Conservation (phyloP, 2,329 filamentous ascomycete species). For the Xylariaceae sp. region DNA sequence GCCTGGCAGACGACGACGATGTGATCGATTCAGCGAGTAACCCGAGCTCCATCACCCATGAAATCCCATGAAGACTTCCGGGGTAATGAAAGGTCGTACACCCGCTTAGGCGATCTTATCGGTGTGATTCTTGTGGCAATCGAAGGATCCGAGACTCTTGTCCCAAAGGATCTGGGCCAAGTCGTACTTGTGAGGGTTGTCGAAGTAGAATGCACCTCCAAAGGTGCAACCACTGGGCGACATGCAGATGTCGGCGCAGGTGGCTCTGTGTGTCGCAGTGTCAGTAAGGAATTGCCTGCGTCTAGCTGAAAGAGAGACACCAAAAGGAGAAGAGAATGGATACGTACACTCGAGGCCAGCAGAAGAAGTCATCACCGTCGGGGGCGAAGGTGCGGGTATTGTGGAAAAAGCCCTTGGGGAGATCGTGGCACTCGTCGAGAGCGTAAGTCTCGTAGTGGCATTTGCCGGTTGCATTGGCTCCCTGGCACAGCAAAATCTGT, state of each 20-base stretch:
- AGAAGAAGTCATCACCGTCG: slow-evolving; percentile 45
- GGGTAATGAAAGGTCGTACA: not conserved
- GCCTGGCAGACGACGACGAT: not conserved
- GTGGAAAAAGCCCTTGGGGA: slow-evolving; percentile 36
- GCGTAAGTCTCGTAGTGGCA: slow-evolving; percentile 42
- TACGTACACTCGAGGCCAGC: slow-evolving; percentile 39
- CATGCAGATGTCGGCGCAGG: slow-evolving; percentile 42
- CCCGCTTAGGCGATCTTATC: not conserved
- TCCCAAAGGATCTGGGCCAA: slow-evolving; percentile 43
- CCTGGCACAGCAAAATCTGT: slow-evolving; percentile 47
- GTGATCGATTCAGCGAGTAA: not conserved
- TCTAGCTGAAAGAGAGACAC: not conserved
- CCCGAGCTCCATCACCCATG: not conserved
- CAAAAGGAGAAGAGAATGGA: not conserved
- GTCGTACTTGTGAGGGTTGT: slow-evolving; percentile 44
- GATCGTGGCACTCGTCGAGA: slow-evolving; percentile 42
- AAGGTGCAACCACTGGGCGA: slow-evolving; percentile 50
- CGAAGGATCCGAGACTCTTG: slow-evolving; percentile 35
- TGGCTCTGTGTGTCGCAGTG: slow-evolving; percentile 24
- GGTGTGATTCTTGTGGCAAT: slow-evolving; percentile 31
- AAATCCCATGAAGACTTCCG: not conserved
- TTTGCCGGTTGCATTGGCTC: slow-evolving; percentile 43
- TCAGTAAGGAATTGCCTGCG: not conserved
- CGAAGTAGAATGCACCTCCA: slow-evolving; percentile 44
- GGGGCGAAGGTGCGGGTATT: slow-evolving; percentile 47